Evolutionary conservation across 148 eudicot genomes (phyloP).

Genomic region (Simmondsia chinensis): DNA sequence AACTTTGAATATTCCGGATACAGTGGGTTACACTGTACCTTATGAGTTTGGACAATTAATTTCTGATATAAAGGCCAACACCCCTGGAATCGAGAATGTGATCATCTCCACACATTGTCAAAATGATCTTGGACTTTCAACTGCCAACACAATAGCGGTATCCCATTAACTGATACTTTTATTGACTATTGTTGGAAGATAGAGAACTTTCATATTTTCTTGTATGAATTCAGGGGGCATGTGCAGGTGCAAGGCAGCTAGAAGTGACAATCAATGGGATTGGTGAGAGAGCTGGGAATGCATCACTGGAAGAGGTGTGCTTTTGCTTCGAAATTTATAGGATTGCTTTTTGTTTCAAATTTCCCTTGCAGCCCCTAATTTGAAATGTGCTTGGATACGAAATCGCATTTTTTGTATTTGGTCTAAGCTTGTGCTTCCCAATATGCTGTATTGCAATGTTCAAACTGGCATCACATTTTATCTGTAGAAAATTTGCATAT

Average conservation of each 20-base stretch:
- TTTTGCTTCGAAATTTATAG: conserved; percentile 3
- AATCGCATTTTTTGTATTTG: too few species aligned
- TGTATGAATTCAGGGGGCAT: conserved; percentile 66
- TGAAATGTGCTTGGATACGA: too few species aligned
- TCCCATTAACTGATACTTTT: conserved; percentile 7
- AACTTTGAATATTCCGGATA: conserved; percentile 88
- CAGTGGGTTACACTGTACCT: conserved; percentile 78
- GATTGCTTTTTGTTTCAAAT: too few species aligned
- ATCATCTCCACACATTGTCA: conserved; percentile 93
- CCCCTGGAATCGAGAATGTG: conserved; percentile 86
- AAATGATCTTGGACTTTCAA: conserved; percentile 95
- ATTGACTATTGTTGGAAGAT: background rate
- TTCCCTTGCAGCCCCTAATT: too few species aligned
- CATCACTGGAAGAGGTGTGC: conserved; percentile 91
- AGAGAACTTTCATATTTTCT: conserved; percentile 5
- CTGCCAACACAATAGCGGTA: conserved; percentile 85
- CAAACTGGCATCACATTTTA: too few species aligned
- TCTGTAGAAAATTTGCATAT: too few species aligned
- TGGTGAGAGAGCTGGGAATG: conserved; percentile 98
- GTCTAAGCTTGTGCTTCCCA: too few species aligned
- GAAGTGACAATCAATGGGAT: conserved; percentile 96
- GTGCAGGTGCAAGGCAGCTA: conserved; percentile 85
- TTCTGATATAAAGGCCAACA: conserved; percentile 83
- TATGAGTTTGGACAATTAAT: conserved; percentile 80
- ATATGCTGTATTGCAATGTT: too few species aligned